A percentile compares a stretch with the other conserved stretches of the same genome.
phyloP scores from a whole-genome alignment of 2,329 filamentous ascomycete species.

The Cladorrhinum sp. region DNA sequence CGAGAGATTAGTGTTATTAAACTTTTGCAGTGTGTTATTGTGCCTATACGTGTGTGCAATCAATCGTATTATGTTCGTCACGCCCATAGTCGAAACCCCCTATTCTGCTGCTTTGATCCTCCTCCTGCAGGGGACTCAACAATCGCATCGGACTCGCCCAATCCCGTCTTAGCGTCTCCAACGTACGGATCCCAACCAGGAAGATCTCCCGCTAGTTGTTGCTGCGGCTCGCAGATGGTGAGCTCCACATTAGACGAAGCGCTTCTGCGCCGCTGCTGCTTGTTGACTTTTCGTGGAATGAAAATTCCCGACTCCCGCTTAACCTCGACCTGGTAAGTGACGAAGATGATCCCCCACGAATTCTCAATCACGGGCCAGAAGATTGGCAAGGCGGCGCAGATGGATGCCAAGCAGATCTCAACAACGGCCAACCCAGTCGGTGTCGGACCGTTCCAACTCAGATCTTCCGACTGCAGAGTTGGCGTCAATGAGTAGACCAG shows the following conservation, averaged over 20 bases:
- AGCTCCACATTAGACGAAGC: not conserved
- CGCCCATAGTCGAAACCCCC: not conserved
- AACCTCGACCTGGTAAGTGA: constrained; percentile 10
- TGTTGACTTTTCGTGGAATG: not conserved
- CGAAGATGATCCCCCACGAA: constrained; percentile 9
- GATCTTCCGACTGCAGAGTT: not conserved
- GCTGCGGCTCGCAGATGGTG: not conserved
- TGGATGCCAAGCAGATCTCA: constrained; percentile 9
- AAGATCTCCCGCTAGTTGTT: not conserved
- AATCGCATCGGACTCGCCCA: constrained; percentile 12
- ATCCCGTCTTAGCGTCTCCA: constrained; percentile 12
- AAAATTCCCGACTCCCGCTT: constrained; percentile 3
- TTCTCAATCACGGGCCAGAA: constrained; percentile 11
- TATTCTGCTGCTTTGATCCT: not conserved
- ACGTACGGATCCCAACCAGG: constrained; percentile 13
- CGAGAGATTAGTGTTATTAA: not conserved
- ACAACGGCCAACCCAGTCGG: constrained; percentile 3
- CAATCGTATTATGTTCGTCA: not conserved
- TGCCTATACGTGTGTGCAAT: not conserved
- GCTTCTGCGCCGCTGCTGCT: constrained; percentile 2
- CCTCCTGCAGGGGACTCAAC: constrained; percentile 9
- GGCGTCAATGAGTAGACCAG: constrained; percentile 4
- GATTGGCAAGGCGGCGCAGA: constrained; percentile 13
- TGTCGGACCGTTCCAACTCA: constrained; percentile 8
- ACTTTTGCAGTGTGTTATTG: not conserved